Conservation (phyloP, 306 rosid species). For the Prinsepia uniflora region DNA sequence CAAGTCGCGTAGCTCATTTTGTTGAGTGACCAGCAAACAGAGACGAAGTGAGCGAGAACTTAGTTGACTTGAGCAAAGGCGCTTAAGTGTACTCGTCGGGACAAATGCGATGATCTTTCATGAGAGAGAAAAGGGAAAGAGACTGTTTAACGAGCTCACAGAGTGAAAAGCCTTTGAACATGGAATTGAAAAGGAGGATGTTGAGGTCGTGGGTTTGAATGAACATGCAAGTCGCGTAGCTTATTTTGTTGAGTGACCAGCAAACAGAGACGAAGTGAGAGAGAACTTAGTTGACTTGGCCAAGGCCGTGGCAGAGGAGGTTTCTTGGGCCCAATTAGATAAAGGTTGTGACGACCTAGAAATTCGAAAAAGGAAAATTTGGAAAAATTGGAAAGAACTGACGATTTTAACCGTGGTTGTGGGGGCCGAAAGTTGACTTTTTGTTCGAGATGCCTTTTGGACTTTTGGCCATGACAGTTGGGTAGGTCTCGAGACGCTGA, state of each 20-base stretch:
- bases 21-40: constrained; percentile 47
- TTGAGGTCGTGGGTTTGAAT: constrained; percentile 47
- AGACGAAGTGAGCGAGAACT: constrained; percentile 71
- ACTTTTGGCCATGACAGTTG: too few species aligned
- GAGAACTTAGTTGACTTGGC: constrained; percentile 64
- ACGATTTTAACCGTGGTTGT: too few species aligned
- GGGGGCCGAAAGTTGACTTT: too few species aligned
- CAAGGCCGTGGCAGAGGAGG: constrained; percentile 72
- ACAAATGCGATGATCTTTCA: constrained; percentile 39
- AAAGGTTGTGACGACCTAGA: too few species aligned
- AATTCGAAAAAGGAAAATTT: too few species aligned
- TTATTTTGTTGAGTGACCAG: constrained; percentile 33
- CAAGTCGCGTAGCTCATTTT: constrained; percentile 47
- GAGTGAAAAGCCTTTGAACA: constrained; percentile 66
- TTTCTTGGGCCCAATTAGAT: constrained; percentile 46
- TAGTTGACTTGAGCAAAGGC: constrained; percentile 64
- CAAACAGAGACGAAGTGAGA: constrained; percentile 76
- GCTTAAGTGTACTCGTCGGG: constrained; percentile 63
- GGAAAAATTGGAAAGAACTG: too few species aligned
- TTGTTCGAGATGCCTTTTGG: too few species aligned
- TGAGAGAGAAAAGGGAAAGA: constrained; percentile 40
- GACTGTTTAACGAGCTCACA: constrained; percentile 47
- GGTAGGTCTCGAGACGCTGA: too few species aligned
- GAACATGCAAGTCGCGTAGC: constrained; percentile 59
- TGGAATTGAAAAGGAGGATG: constrained; percentile 63